Conservation (phyloP, 257 asterid species). For the Solanum acaule region DNA sequence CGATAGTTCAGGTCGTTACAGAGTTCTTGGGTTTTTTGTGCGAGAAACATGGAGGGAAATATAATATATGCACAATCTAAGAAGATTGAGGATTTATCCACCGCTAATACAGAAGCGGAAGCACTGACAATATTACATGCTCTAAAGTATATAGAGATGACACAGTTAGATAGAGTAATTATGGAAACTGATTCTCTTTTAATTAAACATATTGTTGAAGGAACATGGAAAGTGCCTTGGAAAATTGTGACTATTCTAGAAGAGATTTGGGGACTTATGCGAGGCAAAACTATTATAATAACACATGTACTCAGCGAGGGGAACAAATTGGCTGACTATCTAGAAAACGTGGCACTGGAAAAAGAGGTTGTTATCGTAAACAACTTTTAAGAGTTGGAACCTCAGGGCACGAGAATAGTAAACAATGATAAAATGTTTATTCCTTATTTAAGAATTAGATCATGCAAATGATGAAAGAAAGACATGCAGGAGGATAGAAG, state of each 20-base stretch:
- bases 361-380: background rate
- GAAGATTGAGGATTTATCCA: background rate
- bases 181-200: background rate
- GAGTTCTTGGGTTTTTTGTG: background rate
- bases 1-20: background rate
- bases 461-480: background rate
- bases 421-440: background rate
- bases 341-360: background rate
- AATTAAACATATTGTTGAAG: background rate
- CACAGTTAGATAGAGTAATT: background rate
- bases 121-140: background rate
- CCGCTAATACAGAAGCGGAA: background rate
- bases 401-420: background rate
- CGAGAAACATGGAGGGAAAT: background rate
- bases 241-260: background rate
- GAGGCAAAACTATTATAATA: background rate
- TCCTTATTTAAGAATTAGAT: background rate
- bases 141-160: background rate
- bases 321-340: background rate
- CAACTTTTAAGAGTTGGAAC: background rate
- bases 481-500: background rate
- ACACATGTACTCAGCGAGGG: background rate
- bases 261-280: background rate
- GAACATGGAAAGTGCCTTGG: background rate
- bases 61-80: background rate